Conservation (phyloP, 257 asterid genomes). For the Nicotiana knightiana region DNA sequence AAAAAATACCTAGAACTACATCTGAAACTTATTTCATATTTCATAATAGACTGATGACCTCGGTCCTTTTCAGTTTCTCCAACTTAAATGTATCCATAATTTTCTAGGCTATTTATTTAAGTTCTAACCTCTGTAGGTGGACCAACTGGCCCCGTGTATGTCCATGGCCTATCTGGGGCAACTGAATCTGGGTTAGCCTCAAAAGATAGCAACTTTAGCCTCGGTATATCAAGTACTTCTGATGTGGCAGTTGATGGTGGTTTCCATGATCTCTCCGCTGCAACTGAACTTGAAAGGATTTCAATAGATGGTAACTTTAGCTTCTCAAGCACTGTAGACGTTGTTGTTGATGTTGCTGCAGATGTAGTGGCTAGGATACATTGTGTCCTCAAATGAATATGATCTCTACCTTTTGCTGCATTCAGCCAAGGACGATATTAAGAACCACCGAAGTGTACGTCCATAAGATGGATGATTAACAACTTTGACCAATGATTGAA, state of each 20-base stretch:
- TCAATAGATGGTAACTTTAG: slow-evolving; percentile 54
- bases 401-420: slow-evolving; percentile 79
- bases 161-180: slow-evolving; percentile 47
- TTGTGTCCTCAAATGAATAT: slow-evolving; percentile 47
- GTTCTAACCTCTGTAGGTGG: slow-evolving; percentile 61
- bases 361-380: slow-evolving; percentile 64
- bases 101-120: slow-evolving; percentile 1
- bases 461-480: background rate
- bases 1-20: background rate
- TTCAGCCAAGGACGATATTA: slow-evolving; percentile 14
- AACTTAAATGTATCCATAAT: background rate
- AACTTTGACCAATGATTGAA: background rate
- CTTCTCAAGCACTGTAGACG: slow-evolving; percentile 61
- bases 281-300: slow-evolving; percentile 38
- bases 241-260: slow-evolving; percentile 34
- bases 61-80: background rate
- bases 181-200: slow-evolving; percentile 46
- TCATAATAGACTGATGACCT: background rate
- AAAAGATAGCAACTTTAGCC: slow-evolving; percentile 40
- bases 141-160: slow-evolving; percentile 39
- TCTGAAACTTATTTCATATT: slow-evolving; percentile 6
- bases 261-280: slow-evolving; percentile 54
- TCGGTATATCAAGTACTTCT: slow-evolving; percentile 60
- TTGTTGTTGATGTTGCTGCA: slow-evolving; percentile 38
- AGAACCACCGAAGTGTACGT: slow-evolving; percentile 16